phyloP scores from a whole-genome alignment of 73 alveolate genomes.

The Uronychia binucleata region DNA sequence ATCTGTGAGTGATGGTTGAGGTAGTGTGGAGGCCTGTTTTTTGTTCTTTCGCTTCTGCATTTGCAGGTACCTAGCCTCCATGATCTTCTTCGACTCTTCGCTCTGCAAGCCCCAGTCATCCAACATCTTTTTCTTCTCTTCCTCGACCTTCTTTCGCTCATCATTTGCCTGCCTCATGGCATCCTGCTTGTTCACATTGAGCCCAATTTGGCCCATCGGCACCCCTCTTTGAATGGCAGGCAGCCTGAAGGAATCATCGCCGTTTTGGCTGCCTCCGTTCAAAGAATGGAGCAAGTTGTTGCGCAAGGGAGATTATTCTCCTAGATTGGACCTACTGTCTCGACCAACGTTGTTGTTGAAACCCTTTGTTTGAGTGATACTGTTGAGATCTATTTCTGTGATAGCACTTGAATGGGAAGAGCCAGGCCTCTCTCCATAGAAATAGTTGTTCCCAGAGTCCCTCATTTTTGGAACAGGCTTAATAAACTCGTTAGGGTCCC shows the following conservation, averaged over 20 bases:
- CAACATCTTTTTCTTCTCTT: conserved; percentile 6
- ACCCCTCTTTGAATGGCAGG: neutral
- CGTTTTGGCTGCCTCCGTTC: conserved; percentile 1
- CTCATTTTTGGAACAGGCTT: no score
- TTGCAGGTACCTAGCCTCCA: conserved; percentile 21
- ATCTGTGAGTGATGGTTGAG: conserved; percentile 12
- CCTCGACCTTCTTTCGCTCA: neutral
- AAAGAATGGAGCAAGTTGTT: conserved; percentile 7
- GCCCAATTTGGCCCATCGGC: neutral
- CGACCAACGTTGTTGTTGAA: no score
- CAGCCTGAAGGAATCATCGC: conserved; percentile 7
- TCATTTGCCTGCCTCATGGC: neutral
- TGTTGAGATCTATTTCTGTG: neutral
- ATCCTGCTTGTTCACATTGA: neutral
- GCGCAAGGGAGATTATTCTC: neutral
- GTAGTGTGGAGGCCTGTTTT: conserved; percentile 3
- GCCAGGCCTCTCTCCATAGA: conserved; percentile 1
- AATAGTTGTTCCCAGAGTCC: no score
- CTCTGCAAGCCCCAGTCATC: conserved; percentile 21
- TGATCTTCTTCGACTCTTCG: conserved; percentile 19
- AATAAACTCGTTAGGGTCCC: neutral
- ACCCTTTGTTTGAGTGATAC: neutral
- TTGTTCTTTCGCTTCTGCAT: conserved; percentile 1
- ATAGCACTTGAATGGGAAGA: neutral
- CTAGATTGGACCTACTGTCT: no score